Base-by-base conservation (phyloP, 345 rosid genomes). In the thale cress (Arabidopsis thaliana) region DNA sequence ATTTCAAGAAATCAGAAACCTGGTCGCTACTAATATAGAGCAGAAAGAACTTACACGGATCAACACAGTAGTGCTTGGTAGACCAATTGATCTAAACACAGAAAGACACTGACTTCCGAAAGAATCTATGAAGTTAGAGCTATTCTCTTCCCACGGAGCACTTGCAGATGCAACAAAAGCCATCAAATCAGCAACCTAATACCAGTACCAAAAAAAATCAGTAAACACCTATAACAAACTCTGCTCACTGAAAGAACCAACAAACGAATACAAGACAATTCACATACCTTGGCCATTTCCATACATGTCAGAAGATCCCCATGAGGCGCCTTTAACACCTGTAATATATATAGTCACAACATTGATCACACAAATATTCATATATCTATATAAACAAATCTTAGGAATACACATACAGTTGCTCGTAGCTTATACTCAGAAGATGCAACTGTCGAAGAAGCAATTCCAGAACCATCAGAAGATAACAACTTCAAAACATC, bases 221-320 rank as follows among this genome's bases (percentile, higher is more conserved):
- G 48, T 64, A 30, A 53, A 3, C 23, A 63, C 59, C 42, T 38
- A 3, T 28, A 16, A 53, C 22, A 59, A 72, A 55, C 65, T 34
- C 28, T 32, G 0, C 32, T 37, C 8, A 42, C 48, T 14, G 7
- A 36, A 44, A 53, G 45, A 67, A 73, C 28, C 4, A 67, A 72
- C 14, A 78, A 73, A 42, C n/a, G 12, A 7, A 38, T 14, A 10
- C 41, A 51, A 16, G 0, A 36, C 28, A 41, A 44, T 6, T 59
- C 46, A 28, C 69, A 52, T 84, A 82, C 99, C 97, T 92, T 95
- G 8, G 97, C 96, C 93, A 95, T 85, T 85, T 95, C 97, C 91
- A 92, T 87, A 73, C 97, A 90, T 7, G 97, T 75, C 28, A 72
- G 24, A 58, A 95, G 76, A 86, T 92, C 91, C 25, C 97, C 97